Base-by-base conservation (phyloP, 2,329 filamentous ascomycete genomes). In the Biscogniauxia mediterranea region DNA sequence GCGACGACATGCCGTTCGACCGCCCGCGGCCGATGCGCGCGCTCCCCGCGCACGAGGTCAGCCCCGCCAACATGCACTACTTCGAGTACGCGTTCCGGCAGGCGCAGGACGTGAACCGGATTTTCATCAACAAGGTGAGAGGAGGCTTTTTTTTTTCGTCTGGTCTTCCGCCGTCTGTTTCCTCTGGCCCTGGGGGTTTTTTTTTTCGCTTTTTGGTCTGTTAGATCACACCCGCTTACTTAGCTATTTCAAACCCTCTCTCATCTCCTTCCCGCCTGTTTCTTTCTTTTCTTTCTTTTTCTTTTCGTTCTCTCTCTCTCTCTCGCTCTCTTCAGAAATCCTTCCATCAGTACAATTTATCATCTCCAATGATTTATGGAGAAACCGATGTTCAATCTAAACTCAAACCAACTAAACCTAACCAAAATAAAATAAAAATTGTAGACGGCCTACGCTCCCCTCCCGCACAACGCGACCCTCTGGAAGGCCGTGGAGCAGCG, bases 1-100 rank as follows among this genome's bases (percentile, higher is more conserved):
- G 75, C 57, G 65, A 71, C 56, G 75, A 77, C 42, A 71, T 76
- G 69, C 74, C 74, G 2, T 76, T 77, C 56, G 71, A 73, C 53
- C 55, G 73, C 61, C 71, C 75, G 23, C 64, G 61, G 58, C 75
- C 76, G 15, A 68, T 71, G 66, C 67, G 76, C 11, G 53, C 53
- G 21, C 60, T 67, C 17, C 62, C 65, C 17, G 75, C 74, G 2
- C 70, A 72, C 38, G 68, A 73, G 2, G 69, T 76, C 2, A 61
- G 64, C 32, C 68, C 71, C 38, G 56, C 58, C 20, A 76, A 77
- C 61, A 68, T 61, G 59, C 73, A 75, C 58, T 73, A 73, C 23
- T 69, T 76, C 42, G 69, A 74, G 60, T 77, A 76, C 57, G 65
- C 68, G 62, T 77, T 77, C 54, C 69, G 71, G 19, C 71, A 75